Evolutionary conservation across 768 basidiomycete genomes (phyloP).

Genomic region (Mrakia frigida): DNA sequence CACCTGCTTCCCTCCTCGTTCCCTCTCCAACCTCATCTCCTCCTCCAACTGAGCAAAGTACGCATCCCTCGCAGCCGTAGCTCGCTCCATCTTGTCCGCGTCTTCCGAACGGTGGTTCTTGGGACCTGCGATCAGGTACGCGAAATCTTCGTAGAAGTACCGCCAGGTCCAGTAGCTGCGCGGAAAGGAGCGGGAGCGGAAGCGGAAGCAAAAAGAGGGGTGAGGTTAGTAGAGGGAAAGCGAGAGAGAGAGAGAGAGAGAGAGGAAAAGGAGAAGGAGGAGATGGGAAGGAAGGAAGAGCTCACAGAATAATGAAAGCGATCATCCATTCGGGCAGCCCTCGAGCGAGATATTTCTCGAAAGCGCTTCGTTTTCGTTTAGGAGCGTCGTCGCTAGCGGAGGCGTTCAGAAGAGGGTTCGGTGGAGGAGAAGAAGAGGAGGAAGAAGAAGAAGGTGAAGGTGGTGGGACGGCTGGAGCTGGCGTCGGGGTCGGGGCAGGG

Average conservation of each 20-base stretch:
- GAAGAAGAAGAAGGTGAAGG: not conserved
- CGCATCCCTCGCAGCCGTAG: not conserved
- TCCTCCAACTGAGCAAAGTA: not conserved
- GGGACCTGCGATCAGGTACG: not conserved
- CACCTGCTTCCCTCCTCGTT: not conserved
- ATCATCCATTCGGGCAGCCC: not conserved
- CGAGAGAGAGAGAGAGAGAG: not conserved
- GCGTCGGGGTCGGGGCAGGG: not conserved
- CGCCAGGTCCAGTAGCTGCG: not conserved
- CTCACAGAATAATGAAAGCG: not conserved
- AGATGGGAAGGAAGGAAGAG: no score
- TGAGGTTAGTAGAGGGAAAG: not conserved
- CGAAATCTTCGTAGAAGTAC: not conserved
- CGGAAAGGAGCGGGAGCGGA: not conserved
- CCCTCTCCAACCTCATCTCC: not conserved
- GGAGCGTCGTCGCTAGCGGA: not conserved
- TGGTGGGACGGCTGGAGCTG: not conserved
- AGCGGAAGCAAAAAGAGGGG: not conserved
- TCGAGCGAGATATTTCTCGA: not conserved
- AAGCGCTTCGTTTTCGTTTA: not conserved
- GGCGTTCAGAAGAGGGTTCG: no score
- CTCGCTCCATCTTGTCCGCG: constrained; percentile 4
- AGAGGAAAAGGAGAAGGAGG: not conserved
- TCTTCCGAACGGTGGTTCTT: not conserved
- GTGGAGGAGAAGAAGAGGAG: not conserved